These are phyloP conservation scores for Globisporangium heterothallicum DNA, from an alignment of 352 stramenopile genomes.

Conservation along the genomic window DNA sequence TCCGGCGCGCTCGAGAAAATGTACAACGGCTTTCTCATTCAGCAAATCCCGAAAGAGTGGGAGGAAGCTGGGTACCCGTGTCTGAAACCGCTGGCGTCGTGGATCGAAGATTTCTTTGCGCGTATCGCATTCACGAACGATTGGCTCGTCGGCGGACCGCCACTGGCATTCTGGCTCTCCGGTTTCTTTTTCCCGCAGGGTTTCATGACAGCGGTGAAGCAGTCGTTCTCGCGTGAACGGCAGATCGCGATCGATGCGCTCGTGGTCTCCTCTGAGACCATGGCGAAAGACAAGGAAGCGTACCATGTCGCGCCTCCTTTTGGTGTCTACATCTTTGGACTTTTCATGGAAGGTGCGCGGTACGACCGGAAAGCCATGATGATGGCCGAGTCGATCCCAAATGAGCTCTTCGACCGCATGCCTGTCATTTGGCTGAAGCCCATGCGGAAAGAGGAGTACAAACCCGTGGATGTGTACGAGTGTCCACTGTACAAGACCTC, in stretches of 20 bases:
- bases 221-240: constrained; percentile 88
- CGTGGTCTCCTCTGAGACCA: constrained; percentile 79
- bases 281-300: constrained; percentile 63
- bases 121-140: constrained; percentile 77
- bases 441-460: constrained; percentile 73
- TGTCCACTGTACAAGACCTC: constrained; percentile 94
- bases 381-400: constrained; percentile 88
- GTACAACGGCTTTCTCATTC: constrained; percentile 90
- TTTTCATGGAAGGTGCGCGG: constrained; percentile 93
- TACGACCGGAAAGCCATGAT: constrained; percentile 73
- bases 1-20: constrained; percentile 86
- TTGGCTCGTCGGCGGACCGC: constrained; percentile 84
- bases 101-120: constrained; percentile 91
- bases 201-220: constrained; percentile 94
- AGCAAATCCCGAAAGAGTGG: constrained; percentile 85
- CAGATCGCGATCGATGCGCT: constrained; percentile 92
- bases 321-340: constrained; percentile 92
- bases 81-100: constrained; percentile 88
- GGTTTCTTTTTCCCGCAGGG: constrained; percentile 95
- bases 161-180: constrained; percentile 87
- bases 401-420: constrained; percentile 88
- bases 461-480: constrained; percentile 75
- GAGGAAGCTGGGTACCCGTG: constrained; percentile 89
- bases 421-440: constrained; percentile 90
- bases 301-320: constrained; percentile 56